Base-by-base conservation (phyloP, 495 filamentous ascomycete genomes). In the Aspergillus avenaceus region DNA sequence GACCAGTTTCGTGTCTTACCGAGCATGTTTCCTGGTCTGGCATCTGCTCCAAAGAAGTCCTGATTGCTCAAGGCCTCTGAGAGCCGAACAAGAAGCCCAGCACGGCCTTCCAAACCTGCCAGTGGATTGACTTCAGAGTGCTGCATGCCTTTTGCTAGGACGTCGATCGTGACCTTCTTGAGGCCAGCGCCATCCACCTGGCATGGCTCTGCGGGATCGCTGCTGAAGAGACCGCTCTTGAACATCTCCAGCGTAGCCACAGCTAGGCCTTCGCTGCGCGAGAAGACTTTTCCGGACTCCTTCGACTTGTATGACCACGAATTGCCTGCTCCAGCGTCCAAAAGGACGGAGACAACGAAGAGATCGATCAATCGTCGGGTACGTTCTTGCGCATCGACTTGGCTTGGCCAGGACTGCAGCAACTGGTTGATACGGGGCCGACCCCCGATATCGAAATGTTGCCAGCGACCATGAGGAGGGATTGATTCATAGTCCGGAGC, bases 211-310 rank as follows among this genome's bases (percentile, higher is more conserved):
- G 67, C 78, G 2, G 79, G 75, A 59, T 91, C 84, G 59, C 91
- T 88, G 54, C 89, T 95, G 71, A 98, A 98, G 37, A 89, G 59
- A n/a, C 93, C 93, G 45, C 82, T 77, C 70, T 93, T 96, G 73
- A 97, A 98, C 93, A 98, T 98, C 60, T 97, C 93, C 62, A 98
- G 69, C 65, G 87, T 92, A 19, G 95, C 93, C 37, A 98, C 85
- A 5, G 93, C 93, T 54, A 98, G 74, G 19, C 93, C 93, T 65
- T 98, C 93, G 47, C 90, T 96, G 31, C 93, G 81, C 31, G 83
- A 78, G 63, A 91, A 97, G 12, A 86, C 60, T 50, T 83, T 87
- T 25, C 91, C 91, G 52, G 90, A 95, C 62, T 97, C 90, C 55
- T 86, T 86, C 49, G 88, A 91, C 70, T 85, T 91, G 70, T 95